Base-by-base conservation (phyloP, 805 yeast genomes). In the Candida coquimbonensis region DNA sequence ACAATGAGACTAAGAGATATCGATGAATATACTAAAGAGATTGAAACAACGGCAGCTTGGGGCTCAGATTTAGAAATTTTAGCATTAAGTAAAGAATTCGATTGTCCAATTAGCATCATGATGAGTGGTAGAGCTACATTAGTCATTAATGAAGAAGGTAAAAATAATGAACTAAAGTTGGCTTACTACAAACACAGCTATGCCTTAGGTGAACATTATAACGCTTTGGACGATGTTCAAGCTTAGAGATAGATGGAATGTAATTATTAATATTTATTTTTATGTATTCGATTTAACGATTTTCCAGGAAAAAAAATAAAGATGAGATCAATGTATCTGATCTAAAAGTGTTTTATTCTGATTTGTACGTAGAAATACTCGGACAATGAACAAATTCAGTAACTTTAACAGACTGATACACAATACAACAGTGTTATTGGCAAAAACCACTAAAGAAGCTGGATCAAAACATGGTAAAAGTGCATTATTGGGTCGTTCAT, bases 141-240 rank as follows among this genome's bases (percentile, higher is more conserved):
- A 53, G 62, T 55, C 34, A 77, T 87, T 46, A 85, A 87, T 54
- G 87, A 78, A 51, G 72, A 68, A 0, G 54, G 62, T 2, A 53
- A 57, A 3, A 69, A 69, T 21, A 77, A 78, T 3, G 80, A 72
- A 53, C 66, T 91, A 54, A 78, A 77, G 51, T 59, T 91, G 47
- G 96, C 87, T 0, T 91, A 81, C 60, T 91, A 87, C 63, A 84
- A 82, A 62, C 93, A 89, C 60, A 77, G 80, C 14, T 91, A 79
- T 62, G 93, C 96, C 0, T 73, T 91, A 24, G 99, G 99, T 26
- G 98, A 90, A 66, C 99, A 91, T 67, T 91, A 91, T 65, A 91
- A 91, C 61, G 87, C 96, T 2, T 60, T 83, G 9, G 81, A 72
- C 44, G 83, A 79, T 63, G 49, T 46, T 25, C 31, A 38, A 31